phyloP scores from a whole-genome alignment of 139 green algal species.

The Coelastrella sp. region DNA sequence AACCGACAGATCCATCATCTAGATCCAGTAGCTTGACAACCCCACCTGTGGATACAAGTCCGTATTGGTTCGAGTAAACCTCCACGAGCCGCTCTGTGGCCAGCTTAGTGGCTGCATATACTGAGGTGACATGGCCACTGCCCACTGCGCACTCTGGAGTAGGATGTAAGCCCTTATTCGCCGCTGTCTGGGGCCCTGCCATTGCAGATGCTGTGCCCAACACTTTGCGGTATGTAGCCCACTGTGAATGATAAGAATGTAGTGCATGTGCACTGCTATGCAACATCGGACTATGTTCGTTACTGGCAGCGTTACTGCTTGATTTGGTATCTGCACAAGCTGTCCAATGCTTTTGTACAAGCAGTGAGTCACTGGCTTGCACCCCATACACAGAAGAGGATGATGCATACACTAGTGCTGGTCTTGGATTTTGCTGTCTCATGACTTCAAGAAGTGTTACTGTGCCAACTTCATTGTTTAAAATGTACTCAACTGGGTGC shows the following conservation, averaged over 20 bases:
- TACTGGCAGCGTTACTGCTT: too few relatives aligned
- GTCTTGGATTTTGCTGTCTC: constrained; percentile 47
- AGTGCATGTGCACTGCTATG: too few relatives aligned
- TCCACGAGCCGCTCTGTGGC: constrained; percentile 78
- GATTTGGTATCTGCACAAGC: neutral
- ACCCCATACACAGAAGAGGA: constrained; percentile 85
- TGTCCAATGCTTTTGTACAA: constrained; percentile 3
- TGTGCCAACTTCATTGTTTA: constrained; percentile 78
- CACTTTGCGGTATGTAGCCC: too few relatives aligned
- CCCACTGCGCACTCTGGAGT: neutral
- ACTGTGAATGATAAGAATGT: too few relatives aligned
- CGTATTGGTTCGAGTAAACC: constrained; percentile 83
- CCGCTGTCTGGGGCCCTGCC: neutral
- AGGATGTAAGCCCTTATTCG: neutral
- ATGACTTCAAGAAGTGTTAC: constrained; percentile 80
- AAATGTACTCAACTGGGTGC: constrained; percentile 81
- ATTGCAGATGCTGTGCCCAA: neutral
- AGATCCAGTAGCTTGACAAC: neutral
- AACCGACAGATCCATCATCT: too few relatives aligned
- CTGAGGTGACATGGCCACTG: constrained; percentile 70
- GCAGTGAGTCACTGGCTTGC: too few relatives aligned
- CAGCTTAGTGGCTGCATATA: constrained; percentile 88
- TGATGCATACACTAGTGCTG: constrained; percentile 78
- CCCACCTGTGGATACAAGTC: constrained; percentile 71
- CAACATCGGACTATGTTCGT: too few relatives aligned